Evolutionary conservation across 306 rosid species (phyloP), one percentile per base, ranked within the genome.

Genomic region (Spatholobus suberectus): DNA sequence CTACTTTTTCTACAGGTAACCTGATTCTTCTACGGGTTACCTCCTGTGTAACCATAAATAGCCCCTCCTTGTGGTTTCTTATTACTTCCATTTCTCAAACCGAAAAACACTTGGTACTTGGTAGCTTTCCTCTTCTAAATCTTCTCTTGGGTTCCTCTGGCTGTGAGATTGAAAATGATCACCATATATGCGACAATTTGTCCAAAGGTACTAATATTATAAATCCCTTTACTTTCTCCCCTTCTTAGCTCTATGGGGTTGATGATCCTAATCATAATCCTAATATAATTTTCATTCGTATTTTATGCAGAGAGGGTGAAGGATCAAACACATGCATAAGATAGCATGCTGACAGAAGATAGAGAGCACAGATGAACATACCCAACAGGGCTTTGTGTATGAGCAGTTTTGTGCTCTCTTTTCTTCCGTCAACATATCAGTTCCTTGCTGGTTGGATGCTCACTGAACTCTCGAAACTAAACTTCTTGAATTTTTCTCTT

Each of bases 301-400:
- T 66, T 24, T 23, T 8, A 4, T 55, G 10, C 18, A 66, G 70
- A 40, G 70, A 57, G 59, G 26, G 4, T 29, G 77, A 57, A 70
- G 59, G 41, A 24, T 9, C 1, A 14, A 24, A 8, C 15, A 40
- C 4, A 8, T 70, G 6, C 7, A 1, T 20, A 21, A 8, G 14
- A 55, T 21, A n/a, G 24, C 12, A 18, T 32, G 90, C 41, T 87
- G 90, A 89, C 90, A 89, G 88, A 87, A 85, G 92, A 87, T 77
- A 87, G 92, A 87, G 89, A 85, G 89, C 90, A 89, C 89, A 89
- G 10, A 23, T 80, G 86, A 80, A 76, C 90, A 77, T 82, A 57
- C 79, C 75, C 75, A 87, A 57, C 69, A 76, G 26, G 9, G 38
- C 67, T 73, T 85, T 81, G 85, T 44, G 92, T 89, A 26, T 82